These are phyloP conservation scores for Neonectria coccinea DNA, from an alignment of 2,329 filamentous ascomycete genomes.

Conservation along the genomic window DNA sequence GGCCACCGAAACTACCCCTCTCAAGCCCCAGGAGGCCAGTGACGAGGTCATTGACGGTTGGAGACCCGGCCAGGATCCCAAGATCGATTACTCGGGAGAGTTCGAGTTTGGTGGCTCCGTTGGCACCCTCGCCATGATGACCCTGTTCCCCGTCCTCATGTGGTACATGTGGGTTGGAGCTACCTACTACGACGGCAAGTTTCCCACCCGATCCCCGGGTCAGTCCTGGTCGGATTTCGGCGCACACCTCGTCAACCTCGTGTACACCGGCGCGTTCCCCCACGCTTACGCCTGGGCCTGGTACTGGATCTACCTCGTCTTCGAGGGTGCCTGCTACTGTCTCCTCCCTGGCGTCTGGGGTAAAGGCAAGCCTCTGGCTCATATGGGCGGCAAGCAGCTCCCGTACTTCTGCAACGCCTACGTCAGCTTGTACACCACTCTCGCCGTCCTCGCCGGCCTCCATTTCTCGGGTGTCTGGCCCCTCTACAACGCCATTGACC, in stretches of 20 bases:
- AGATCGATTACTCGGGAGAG: slow-evolving; percentile 71
- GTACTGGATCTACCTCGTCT: slow-evolving; percentile 94
- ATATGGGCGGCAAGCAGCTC: slow-evolving; percentile 86
- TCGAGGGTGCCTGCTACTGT: slow-evolving; percentile 86
- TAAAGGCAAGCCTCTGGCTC: slow-evolving; percentile 88
- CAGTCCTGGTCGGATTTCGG: slow-evolving; percentile 79
- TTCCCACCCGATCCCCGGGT: slow-evolving; percentile 74
- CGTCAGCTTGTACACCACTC: slow-evolving; percentile 87
- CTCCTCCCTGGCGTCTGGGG: slow-evolving; percentile 87
- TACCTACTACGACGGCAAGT: slow-evolving; percentile 87
- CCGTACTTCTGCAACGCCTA: slow-evolving; percentile 95
- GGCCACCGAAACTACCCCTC: slow-evolving; percentile 24
- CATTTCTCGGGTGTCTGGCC: slow-evolving; percentile 89
- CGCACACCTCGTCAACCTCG: slow-evolving; percentile 75
- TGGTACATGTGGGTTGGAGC: slow-evolving; percentile 99
- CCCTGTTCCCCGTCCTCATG: slow-evolving; percentile 93
- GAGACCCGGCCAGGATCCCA: slow-evolving; percentile 70
- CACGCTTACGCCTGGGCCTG: slow-evolving; percentile 86
- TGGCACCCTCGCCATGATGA: slow-evolving; percentile 88
- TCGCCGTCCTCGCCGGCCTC: slow-evolving; percentile 75
- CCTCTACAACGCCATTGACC: slow-evolving; percentile 91
- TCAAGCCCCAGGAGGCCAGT: slow-evolving; percentile 32
- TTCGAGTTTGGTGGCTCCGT: slow-evolving; percentile 89
- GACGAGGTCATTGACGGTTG: slow-evolving; percentile 63
- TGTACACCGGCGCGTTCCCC: slow-evolving; percentile 88